phyloP scores from a whole-genome alignment of 768 basidiomycete genomes.

The Tylopilus rubrobrunneus region DNA sequence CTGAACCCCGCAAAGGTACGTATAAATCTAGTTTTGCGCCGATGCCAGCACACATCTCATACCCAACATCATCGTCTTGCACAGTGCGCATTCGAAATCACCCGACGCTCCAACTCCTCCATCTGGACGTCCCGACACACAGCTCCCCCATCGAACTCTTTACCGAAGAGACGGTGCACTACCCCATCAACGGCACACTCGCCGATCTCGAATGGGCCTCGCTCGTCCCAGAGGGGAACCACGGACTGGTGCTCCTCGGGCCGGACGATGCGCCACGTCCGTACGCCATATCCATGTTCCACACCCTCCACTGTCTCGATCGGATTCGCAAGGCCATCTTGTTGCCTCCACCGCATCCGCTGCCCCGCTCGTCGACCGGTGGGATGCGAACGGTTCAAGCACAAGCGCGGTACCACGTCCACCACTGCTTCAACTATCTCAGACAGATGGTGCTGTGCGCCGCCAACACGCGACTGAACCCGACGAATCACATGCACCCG shows the following conservation, averaged over 20 bases:
- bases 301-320: constrained; percentile 40
- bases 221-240: constrained; percentile 18
- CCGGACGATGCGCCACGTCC: constrained; percentile 18
- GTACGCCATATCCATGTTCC: constrained; percentile 37
- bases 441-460: constrained; percentile 37
- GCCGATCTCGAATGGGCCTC: constrained; percentile 25
- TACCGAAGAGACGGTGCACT: constrained; percentile 24
- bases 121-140: constrained; percentile 7
- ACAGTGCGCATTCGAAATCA: constrained; percentile 13
- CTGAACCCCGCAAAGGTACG: constrained; percentile 15
- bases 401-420: too few relatives aligned
- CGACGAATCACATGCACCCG: constrained; percentile 10
- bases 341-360: neutral
- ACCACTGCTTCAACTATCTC: constrained; percentile 30
- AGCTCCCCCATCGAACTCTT: constrained; percentile 7
- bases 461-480: constrained; percentile 31
- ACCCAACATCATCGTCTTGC: neutral
- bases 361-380: neutral
- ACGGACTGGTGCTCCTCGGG: constrained; percentile 17
- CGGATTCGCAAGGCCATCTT: constrained; percentile 30
- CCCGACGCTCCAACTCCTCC: constrained; percentile 12
- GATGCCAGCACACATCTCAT: neutral
- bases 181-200: constrained; percentile 19
- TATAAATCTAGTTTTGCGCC: neutral
- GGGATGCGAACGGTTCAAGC: neutral